Evolutionary conservation across 2,329 filamentous ascomycete genomes (phyloP).

Genomic region (Cladosporium austrohemisphaericum): DNA sequence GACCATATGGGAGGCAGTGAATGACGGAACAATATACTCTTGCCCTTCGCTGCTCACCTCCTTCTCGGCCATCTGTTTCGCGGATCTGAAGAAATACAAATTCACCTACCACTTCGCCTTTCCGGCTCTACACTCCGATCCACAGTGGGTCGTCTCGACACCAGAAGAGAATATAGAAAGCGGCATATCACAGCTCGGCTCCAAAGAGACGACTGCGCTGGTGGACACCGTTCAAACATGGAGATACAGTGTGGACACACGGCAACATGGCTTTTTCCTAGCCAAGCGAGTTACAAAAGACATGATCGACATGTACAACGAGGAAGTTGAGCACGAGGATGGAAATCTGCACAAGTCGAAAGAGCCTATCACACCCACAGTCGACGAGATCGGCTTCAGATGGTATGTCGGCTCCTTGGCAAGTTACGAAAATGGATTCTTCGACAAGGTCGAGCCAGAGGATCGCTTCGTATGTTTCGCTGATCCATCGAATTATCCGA

Average conservation of each 20-base stretch:
- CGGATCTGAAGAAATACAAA: constrained; percentile 94
- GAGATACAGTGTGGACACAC: constrained; percentile 74
- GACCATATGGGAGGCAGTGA: constrained; percentile 97
- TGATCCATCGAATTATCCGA: constrained; percentile 85
- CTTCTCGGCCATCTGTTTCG: constrained; percentile 85
- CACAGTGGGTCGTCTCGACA: constrained; percentile 65
- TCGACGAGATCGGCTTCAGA: constrained; percentile 59
- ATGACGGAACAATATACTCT: constrained; percentile 93
- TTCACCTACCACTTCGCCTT: constrained; percentile 99
- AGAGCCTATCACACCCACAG: constrained; percentile 48
- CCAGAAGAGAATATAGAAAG: constrained; percentile 30
- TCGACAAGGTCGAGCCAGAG: constrained; percentile 64
- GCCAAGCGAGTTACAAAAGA: constrained; percentile 64
- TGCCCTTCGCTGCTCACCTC: constrained; percentile 87
- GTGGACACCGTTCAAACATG: constrained; percentile 84
- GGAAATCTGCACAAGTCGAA: constrained; percentile 37
- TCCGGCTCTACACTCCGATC: constrained; percentile 85
- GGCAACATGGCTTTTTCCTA: constrained; percentile 95
- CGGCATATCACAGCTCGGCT: constrained; percentile 52
- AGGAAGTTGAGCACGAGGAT: constrained; percentile 32
- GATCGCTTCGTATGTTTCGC: constrained; percentile 84
- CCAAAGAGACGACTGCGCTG: constrained; percentile 70
- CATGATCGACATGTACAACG: constrained; percentile 31
- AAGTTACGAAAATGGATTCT: constrained; percentile 83
- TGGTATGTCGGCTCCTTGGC: constrained; percentile 78